Conservation (phyloP, 345 rosid species). For the Murraya paniculata region DNA sequence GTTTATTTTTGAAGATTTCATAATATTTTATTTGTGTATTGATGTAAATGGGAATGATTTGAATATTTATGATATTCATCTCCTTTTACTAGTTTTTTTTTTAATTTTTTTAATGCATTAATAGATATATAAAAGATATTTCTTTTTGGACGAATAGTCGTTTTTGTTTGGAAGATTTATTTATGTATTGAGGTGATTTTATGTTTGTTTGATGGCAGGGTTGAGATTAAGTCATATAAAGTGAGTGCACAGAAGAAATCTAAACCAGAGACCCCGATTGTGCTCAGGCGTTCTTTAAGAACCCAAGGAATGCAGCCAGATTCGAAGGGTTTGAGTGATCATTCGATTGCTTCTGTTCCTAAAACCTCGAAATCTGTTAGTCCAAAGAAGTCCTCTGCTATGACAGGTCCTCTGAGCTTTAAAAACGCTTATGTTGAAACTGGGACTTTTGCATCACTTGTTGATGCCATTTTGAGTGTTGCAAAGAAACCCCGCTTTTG, state of each 20-base stretch:
- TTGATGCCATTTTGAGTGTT: slow-evolving; percentile 33
- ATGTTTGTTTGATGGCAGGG: slow-evolving; percentile 20
- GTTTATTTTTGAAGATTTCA: neutral
- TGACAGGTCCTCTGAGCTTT: slow-evolving; percentile 48
- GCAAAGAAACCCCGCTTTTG: slow-evolving; percentile 17
- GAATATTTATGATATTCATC: neutral
- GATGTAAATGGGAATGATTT: neutral
- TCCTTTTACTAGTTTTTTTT: neutral
- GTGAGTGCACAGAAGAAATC: slow-evolving; percentile 40
- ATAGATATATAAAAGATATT: neutral
- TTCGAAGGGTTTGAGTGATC: slow-evolving; percentile 36
- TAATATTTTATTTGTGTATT: neutral
- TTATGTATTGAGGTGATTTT: neutral
- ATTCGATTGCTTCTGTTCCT: neutral
- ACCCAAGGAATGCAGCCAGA: slow-evolving; percentile 69
- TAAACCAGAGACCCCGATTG: slow-evolving; percentile 41
- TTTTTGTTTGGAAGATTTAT: neutral
- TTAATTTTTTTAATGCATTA: neutral
- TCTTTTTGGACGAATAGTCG: neutral
- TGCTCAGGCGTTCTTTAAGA: slow-evolving; percentile 64
- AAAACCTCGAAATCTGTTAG: slow-evolving; percentile 5
- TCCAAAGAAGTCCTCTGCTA: slow-evolving; percentile 13
- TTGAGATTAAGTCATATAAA: slow-evolving; percentile 40
- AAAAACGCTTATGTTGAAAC: slow-evolving; percentile 39
- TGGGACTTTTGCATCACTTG: slow-evolving; percentile 28